phyloP scores from a whole-genome alignment of 768 basidiomycete species.

The Ramaria sp. region DNA sequence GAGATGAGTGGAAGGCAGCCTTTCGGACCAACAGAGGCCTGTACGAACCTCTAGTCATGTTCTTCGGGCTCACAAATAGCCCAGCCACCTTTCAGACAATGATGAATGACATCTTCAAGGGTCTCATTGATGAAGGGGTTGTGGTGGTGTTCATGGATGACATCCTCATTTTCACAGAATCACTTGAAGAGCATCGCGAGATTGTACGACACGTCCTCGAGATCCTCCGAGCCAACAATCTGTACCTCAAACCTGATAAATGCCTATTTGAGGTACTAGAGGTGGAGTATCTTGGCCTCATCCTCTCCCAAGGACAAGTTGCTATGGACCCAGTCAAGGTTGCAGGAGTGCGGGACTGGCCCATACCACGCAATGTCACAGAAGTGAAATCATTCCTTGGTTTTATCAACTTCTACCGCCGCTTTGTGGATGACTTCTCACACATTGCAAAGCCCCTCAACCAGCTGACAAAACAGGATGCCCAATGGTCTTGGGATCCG shows the following conservation, averaged over 20 bases:
- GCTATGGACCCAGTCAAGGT: no score
- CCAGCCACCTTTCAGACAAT: slow-evolving; percentile 27
- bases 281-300: no score
- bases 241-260: no score
- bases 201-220: no score
- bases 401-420: slow-evolving; percentile 23
- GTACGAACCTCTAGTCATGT: slow-evolving; percentile 33
- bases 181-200: no score
- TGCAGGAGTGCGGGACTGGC: slow-evolving; percentile 16
- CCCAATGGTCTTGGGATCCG: slow-evolving; percentile 18
- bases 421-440: slow-evolving; percentile 26
- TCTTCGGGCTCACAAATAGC: slow-evolving; percentile 26
- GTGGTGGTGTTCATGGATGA: slow-evolving; percentile 3
- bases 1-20: slow-evolving; percentile 32
- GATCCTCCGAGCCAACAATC: no score
- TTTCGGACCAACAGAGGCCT: slow-evolving; percentile 27
- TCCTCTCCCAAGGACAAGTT: no score
- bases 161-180: not conserved
- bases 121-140: not conserved
- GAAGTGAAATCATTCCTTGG: slow-evolving; percentile 35
- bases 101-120: slow-evolving; percentile 17
- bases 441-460: slow-evolving; percentile 22
- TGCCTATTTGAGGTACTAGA: no score
- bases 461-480: slow-evolving; percentile 18
- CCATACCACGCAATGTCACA: slow-evolving; percentile 14